Evolutionary conservation across 768 basidiomycete species (phyloP).

Genomic region (Xerocomellus chrysenteron): DNA sequence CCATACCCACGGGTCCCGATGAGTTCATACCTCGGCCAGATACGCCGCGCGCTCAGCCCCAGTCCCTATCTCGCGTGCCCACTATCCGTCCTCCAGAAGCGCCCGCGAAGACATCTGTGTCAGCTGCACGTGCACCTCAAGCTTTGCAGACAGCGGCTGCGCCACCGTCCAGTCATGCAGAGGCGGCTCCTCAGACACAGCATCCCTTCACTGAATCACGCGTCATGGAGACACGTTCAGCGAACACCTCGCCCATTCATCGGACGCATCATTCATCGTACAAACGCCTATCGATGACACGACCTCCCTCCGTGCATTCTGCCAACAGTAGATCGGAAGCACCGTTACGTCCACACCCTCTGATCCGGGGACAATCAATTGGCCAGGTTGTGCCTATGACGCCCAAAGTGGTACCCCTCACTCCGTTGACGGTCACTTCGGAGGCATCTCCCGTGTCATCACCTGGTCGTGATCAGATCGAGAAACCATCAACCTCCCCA

Average conservation of each 20-base stretch:
- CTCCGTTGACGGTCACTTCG: slow-evolving; percentile 61
- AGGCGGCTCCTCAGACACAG: slow-evolving; percentile 14
- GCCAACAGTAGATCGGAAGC: slow-evolving; percentile 38
- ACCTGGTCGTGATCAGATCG: slow-evolving; percentile 27
- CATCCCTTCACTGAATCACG: slow-evolving; percentile 19
- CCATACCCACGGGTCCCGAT: slow-evolving; percentile 13
- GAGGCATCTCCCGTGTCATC: slow-evolving; percentile 47
- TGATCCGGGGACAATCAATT: slow-evolving; percentile 73
- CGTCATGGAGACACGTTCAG: slow-evolving; percentile 36
- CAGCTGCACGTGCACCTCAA: slow-evolving; percentile 19
- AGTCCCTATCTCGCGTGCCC: slow-evolving; percentile 34
- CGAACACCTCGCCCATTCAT: slow-evolving; percentile 39
- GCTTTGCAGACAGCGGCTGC: slow-evolving; percentile 9
- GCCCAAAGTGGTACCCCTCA: slow-evolving; percentile 48
- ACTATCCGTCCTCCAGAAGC: slow-evolving; percentile 32
- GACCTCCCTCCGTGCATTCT: slow-evolving; percentile 67
- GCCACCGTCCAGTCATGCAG: slow-evolving; percentile 14
- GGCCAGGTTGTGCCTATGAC: slow-evolving; percentile 39
- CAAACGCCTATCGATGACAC: slow-evolving; percentile 46
- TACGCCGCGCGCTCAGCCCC: slow-evolving; percentile 32
- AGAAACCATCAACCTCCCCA: slow-evolving; percentile 32
- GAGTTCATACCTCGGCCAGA: slow-evolving; percentile 25
- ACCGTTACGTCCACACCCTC: slow-evolving; percentile 65
- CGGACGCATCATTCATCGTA: slow-evolving; percentile 34
- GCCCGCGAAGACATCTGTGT: slow-evolving; percentile 14